Percentiles rank a stretch among this genome's conserved stretches.
These are phyloP conservation scores for Prototheca cutis DNA, from an alignment of 163 green algal species.

Conservation along the genomic window DNA sequence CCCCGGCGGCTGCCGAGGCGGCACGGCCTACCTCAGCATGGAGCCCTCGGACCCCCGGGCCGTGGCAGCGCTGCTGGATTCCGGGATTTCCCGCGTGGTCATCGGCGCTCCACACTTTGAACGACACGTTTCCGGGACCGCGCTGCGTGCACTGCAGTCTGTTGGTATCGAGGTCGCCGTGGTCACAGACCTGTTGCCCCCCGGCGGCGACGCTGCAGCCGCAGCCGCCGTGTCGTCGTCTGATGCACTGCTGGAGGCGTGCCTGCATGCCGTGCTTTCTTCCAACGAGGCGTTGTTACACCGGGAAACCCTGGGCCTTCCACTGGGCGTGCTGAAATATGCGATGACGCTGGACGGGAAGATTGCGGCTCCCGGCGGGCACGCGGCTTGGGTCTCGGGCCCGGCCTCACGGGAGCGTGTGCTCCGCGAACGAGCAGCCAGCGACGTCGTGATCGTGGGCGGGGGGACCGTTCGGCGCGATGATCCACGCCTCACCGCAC, in stretches of 20 bases:
- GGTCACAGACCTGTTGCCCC: background rate
- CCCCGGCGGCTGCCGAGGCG: too few relatives aligned
- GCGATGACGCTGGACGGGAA: conserved; percentile 99
- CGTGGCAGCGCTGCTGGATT: conserved; percentile 53
- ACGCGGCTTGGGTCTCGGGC: conserved; percentile 85
- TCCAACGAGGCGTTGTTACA: conserved; percentile 83
- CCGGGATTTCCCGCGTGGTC: conserved; percentile 72
- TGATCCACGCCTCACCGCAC: conserved; percentile 91
- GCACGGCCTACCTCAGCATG: conserved; percentile 87
- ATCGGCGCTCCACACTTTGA: conserved; percentile 84
- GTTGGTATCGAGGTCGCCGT: conserved; percentile 48
- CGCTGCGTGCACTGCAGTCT: conserved; percentile 41
- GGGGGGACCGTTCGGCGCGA: conserved; percentile 88
- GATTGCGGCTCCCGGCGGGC: conserved; percentile 80
- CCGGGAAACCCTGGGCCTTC: conserved; percentile 50
- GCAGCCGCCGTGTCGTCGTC: background rate
- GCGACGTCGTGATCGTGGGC: conserved; percentile 91
- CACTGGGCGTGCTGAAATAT: conserved; percentile 94
- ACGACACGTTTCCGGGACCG: conserved; percentile 49
- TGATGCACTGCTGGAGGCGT: conserved; percentile 4
- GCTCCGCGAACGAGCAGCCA: conserved; percentile 57
- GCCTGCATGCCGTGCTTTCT: conserved; percentile 38
- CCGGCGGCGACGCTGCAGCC: background rate
- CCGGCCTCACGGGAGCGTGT: conserved; percentile 34
- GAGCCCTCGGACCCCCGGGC: conserved; percentile 69